Base-by-base conservation (phyloP, 163 green algal species). In the Prototheca wickerhamii region DNA sequence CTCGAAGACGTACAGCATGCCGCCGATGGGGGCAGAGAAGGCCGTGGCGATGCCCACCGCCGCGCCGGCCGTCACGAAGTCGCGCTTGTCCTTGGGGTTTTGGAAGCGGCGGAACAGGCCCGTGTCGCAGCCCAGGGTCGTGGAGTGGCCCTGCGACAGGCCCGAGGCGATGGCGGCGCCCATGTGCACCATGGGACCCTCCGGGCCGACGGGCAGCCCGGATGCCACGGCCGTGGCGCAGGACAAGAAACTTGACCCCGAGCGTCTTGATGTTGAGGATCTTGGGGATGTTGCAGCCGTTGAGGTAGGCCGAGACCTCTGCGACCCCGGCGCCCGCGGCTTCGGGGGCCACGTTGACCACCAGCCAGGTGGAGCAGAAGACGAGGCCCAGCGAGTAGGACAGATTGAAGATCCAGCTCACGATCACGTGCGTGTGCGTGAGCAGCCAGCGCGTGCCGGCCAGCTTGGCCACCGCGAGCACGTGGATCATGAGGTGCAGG, bases 151-250 rank as follows among this genome's bases (percentile, higher is more conserved):
- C 71, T 91, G 86, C 49, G 64, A 84, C 32, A 96, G 72, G 20
- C 84, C 88, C 2, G 82, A 76, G 18, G 82, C 88, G 33, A 79
- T 63, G 20, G 63, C 63, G 26, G 74, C 74, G 59, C 86, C 40
- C 80, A 97, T 94, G 77, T 96, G 90, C 17, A 96, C 84, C 70
- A 97, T 89, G 34, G 91, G 91, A 1, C 89, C 91, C 75, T 97
- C 91, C 0, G 91, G 91, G 2, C 91, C 91, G 10, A 96, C 87
- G 4, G 91, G 88, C 46, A 97, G 74, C 0, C 87, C 86, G 5
- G 74, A 84, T 8, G 75, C 81, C 59, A 92, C 83, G 17, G 84
- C 84, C 23, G 83, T 60, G 0, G 79, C 85, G 44, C 82, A 89
- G 2, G 74, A 87, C 29, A 85, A 37, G 64, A n/a, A 92, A 91